A percentile compares a stretch with the other conserved stretches of the same genome.
Evolutionary conservation across 2,329 filamentous ascomycete genomes (phyloP).

Genomic region (Orbilia javanica): DNA sequence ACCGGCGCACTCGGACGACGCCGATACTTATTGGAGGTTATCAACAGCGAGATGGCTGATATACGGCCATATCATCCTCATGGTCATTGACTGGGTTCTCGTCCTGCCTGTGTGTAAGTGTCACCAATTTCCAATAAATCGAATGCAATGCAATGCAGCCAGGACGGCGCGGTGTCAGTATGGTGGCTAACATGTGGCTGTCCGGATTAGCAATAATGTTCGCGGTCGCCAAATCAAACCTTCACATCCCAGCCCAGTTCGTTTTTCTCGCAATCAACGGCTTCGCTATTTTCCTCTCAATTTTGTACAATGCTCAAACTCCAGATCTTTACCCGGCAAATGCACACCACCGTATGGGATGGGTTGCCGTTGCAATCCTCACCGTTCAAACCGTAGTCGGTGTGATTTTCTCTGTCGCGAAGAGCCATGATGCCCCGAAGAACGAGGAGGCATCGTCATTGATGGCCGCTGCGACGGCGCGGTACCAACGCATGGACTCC

Average conservation of each 20-base stretch:
- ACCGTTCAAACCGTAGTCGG: conserved; percentile 78
- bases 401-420: conserved; percentile 70
- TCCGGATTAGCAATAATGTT: conserved; percentile 79
- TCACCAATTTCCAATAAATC: conserved; percentile 36
- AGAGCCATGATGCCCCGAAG: conserved; percentile 63
- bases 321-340: conserved; percentile 89
- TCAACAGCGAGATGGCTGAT: conserved; percentile 67
- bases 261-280: conserved; percentile 75
- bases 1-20: conserved; percentile 40
- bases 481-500: conserved; percentile 50
- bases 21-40: conserved; percentile 53
- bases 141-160: conserved; percentile 2
- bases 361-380: conserved; percentile 81
- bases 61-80: conserved; percentile 77
- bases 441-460: conserved; percentile 72
- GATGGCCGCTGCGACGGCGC: conserved; percentile 69
- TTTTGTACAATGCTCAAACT: conserved; percentile 82
- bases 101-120: conserved; percentile 78
- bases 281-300: conserved; percentile 74
- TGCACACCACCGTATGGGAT: conserved; percentile 88
- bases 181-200: conserved; percentile 16
- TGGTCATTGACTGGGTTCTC: conserved; percentile 79
- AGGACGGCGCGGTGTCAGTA: not conserved
- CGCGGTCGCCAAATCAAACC: conserved; percentile 82
- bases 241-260: conserved; percentile 78